Percentiles rank a stretch among this genome's conserved stretches.
phyloP scores from a whole-genome alignment of 352 stramenopile genomes.

The Phytophthora melonis region DNA sequence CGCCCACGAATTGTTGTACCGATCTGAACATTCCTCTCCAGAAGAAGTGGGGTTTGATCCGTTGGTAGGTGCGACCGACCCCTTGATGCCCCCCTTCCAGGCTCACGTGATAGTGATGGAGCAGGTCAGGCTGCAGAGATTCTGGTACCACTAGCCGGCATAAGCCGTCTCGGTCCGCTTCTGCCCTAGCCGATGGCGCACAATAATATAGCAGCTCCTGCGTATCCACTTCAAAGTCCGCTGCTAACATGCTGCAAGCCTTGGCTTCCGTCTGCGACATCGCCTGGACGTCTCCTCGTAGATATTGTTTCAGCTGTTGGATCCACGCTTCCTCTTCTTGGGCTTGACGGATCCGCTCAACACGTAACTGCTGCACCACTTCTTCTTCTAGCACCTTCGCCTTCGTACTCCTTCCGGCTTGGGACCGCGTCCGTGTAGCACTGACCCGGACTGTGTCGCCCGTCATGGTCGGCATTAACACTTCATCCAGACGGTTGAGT shows the following conservation, averaged over 20 bases:
- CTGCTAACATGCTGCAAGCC: neutral
- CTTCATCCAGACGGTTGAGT: too few relatives aligned
- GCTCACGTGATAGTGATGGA: slow-evolving; percentile 6
- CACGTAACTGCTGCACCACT: neutral
- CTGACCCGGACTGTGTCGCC: too few relatives aligned
- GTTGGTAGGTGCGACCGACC: slow-evolving; percentile 1
- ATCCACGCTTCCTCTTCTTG: slow-evolving; percentile 16
- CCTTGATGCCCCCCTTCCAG: slow-evolving; percentile 11
- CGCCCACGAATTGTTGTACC: slow-evolving; percentile 1
- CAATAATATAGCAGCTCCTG: slow-evolving; percentile 2
- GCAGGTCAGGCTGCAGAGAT: neutral
- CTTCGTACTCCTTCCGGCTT: neutral
- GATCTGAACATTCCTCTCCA: neutral
- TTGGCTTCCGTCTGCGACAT: neutral
- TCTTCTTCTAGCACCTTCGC: neutral
- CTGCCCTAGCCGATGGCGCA: neutral
- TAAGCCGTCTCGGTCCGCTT: neutral
- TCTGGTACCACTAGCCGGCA: neutral
- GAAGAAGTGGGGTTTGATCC: neutral
- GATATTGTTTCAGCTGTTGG: neutral
- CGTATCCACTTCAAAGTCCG: too few relatives aligned
- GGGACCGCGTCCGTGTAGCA: too few relatives aligned
- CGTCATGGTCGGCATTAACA: neutral
- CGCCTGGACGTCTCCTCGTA: neutral
- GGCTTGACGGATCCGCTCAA: neutral